Conservation (phyloP, 257 asterid genomes). For the Nicotiana noctiflora region DNA sequence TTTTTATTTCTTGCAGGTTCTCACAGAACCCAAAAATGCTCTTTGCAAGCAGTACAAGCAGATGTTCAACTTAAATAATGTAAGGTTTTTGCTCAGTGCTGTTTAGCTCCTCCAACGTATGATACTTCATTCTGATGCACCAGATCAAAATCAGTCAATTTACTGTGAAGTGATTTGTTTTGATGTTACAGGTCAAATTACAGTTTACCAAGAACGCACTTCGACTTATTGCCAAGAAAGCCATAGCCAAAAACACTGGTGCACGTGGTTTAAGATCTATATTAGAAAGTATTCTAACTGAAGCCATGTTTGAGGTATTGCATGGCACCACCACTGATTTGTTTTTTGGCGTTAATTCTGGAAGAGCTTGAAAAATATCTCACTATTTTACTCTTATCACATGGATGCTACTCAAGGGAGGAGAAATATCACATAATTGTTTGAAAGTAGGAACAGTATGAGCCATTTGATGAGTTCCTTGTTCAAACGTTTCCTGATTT, state of each 20-base stretch:
- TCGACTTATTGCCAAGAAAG: conserved; percentile 72
- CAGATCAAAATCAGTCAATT: not conserved
- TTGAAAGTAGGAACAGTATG: not conserved
- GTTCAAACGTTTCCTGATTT: not conserved
- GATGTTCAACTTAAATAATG: conserved; percentile 76
- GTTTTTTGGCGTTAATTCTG: not conserved
- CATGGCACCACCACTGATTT: not conserved
- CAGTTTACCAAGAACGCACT: conserved; percentile 60
- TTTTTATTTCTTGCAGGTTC: conserved; percentile 45
- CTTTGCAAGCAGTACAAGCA: conserved; percentile 86
- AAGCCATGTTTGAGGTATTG: conserved; percentile 89
- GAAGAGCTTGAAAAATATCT: not conserved
- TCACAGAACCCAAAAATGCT: conserved; percentile 80
- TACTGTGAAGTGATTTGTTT: not conserved
- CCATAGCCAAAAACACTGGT: conserved; percentile 70
- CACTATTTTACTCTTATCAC: not conserved
- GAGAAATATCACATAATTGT: not conserved
- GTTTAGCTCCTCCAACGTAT: not conserved
- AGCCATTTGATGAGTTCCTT: not conserved
- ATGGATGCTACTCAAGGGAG: not conserved
- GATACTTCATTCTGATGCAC: not conserved
- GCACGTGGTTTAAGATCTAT: conserved; percentile 96
- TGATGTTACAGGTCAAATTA: conserved; percentile 48
- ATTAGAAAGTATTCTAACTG: conserved; percentile 71
- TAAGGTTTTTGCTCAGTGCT: conserved; percentile 27